Base-by-base conservation (phyloP, 179 eudicot genomes). In the Heliamphora pulchella region DNA sequence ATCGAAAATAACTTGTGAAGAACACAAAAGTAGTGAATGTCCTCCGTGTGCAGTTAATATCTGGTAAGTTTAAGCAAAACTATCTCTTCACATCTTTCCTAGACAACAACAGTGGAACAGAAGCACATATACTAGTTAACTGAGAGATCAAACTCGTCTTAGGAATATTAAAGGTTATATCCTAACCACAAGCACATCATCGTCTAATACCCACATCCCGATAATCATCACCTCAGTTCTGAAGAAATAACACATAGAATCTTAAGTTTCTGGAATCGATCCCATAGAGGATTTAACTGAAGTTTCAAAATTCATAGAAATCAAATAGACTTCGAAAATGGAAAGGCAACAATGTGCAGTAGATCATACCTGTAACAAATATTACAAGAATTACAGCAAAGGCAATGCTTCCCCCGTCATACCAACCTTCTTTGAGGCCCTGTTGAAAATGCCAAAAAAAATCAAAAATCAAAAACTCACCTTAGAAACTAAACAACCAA, bases 371-470 rank as follows among this genome's bases (percentile, higher is more conserved):
- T 78, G 97, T 94, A 76, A 90, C 97, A 83, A 89, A 53, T 68
- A 94, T 90, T 59, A 94, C 98, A 78, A 94, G 94, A 83, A 93
- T 78, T 78, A 94, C 98, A 65, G 98, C 98, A 80, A 94, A 89
- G 20, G 89, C 82, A 71, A 94, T 94, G 87, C 98, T 93, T 84
- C 96, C 97, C 18, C 98, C 97, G 82, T 94, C 98, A 80, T 90
- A 89, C 98, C 98, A 94, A 80, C 98, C 97, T 83, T 93, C 91
- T 83, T 83, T 13, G 7, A 89, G 76, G 77, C 98, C 97, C 98
- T 93, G 80, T 31, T 71, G 58, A 66, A 55, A 75, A 61, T 15
- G 58, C 31, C 14, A 75, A 77, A 22, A 39, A 81, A 73, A 9
- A 43, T 18, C 63, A 17, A 55, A 39, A 8, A 20, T 55, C n/a